Conservation (phyloP, 106 monocot species). For the Dioscorea alata region DNA sequence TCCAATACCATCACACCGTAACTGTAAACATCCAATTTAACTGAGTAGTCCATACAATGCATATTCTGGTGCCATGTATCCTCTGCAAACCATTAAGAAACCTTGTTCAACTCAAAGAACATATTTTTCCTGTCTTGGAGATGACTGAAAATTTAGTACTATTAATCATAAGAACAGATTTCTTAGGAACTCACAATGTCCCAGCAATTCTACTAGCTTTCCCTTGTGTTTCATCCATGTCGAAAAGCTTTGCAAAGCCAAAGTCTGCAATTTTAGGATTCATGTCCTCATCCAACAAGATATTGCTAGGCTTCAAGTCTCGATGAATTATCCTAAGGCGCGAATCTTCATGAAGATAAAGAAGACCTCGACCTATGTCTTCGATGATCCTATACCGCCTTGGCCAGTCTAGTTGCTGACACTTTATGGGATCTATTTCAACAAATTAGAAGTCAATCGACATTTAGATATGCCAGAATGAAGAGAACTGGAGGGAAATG, state of each 20-base stretch:
- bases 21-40: constrained; percentile 1
- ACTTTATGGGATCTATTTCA: constrained; percentile 5
- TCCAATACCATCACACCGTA: constrained; percentile 1
- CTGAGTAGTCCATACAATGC: neutral
- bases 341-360: constrained; percentile 13
- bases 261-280: constrained; percentile 11
- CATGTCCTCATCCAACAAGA: constrained; percentile 14
- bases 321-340: constrained; percentile 15
- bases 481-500: neutral
- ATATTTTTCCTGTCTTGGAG: no score
- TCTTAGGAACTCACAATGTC: constrained; percentile 9
- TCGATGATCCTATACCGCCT: constrained; percentile 5
- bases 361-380: constrained; percentile 13
- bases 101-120: no score
- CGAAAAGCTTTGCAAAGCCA: constrained; percentile 13
- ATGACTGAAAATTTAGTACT: no score
- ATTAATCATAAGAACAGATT: no score
- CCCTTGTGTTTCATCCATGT: constrained; percentile 2
- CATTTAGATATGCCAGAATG: no score
- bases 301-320: constrained; percentile 23
- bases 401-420: neutral
- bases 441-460: neutral
- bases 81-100: no score
- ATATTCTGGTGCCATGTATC: no score
- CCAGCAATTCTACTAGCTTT: constrained; percentile 6